Evolutionary conservation across 371 early-diverging fungal genomes (phyloP).

Genomic region (Smittium mucronatum): DNA sequence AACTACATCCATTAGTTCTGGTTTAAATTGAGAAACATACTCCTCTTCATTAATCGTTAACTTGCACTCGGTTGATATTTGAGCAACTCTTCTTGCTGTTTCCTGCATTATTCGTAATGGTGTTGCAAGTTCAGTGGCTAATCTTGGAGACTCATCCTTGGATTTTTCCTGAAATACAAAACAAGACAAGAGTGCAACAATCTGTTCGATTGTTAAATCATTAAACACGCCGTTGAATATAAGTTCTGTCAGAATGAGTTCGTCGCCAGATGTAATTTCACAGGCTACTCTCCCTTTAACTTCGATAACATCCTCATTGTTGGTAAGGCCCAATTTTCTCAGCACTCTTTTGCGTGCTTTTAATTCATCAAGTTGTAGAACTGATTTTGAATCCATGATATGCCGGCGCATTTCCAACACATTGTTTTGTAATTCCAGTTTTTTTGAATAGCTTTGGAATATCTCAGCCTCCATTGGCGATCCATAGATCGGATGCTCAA

Average conservation of each 20-base stretch:
- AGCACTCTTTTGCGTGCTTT: constrained; percentile 80
- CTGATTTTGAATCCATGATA: constrained; percentile 60
- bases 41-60: constrained; percentile 64
- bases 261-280: constrained; percentile 97
- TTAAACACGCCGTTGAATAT: constrained; percentile 97
- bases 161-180: constrained; percentile 88
- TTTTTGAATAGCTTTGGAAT: constrained; percentile 49
- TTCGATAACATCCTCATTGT: constrained; percentile 71
- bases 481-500: constrained; percentile 42
- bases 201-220: constrained; percentile 80
- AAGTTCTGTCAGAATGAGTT: constrained; percentile 96
- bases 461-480: constrained; percentile 41
- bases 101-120: constrained; percentile 77
- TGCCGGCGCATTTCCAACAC: constrained; percentile 53
- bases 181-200: constrained; percentile 85
- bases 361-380: constrained; percentile 86
- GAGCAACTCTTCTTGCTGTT: constrained; percentile 73
- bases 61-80: constrained; percentile 78
- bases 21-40: constrained; percentile 61
- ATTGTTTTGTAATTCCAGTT: constrained; percentile 40
- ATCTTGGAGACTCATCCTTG: constrained; percentile 25
- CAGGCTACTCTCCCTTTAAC: constrained; percentile 99
- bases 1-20: constrained; percentile 95
- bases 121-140: constrained; percentile 61
- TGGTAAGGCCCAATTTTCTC: constrained; percentile 77